A percentile compares a stretch with the other conserved stretches of the same genome.
Evolutionary conservation across 1,284 basidiomycete genomes (phyloP).

Genomic region (Polyporus tsugae): DNA sequence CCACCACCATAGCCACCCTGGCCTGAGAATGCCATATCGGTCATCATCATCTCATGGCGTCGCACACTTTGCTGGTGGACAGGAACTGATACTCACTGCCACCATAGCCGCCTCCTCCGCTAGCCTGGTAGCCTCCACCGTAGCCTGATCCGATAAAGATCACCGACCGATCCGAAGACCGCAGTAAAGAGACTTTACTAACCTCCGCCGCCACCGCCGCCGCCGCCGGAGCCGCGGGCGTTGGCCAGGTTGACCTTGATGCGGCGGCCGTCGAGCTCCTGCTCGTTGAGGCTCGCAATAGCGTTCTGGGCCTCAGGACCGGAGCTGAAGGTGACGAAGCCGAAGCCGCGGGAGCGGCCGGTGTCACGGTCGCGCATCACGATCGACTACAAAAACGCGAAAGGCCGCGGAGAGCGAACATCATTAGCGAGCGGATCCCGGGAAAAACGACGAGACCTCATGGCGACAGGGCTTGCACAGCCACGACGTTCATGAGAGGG

Average conservation of each 20-base stretch:
- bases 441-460: constrained; percentile 17
- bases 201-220: constrained; percentile 42
- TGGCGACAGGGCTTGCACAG: constrained; percentile 25
- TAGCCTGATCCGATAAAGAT: constrained; percentile 35
- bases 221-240: constrained; percentile 68
- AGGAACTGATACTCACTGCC: constrained; percentile 16
- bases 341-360: constrained; percentile 95
- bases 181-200: constrained; percentile 7
- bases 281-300: constrained; percentile 85
- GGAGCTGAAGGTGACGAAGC: constrained; percentile 86
- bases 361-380: constrained; percentile 99
- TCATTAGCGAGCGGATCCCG: constrained; percentile 29
- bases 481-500: constrained; percentile 28
- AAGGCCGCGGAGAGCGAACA: constrained; percentile 24
- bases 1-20: constrained; percentile 43
- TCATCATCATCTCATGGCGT: constrained; percentile 18
- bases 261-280: constrained; percentile 92
- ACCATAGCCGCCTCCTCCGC: constrained; percentile 29
- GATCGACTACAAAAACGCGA: constrained; percentile 68
- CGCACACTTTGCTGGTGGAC: no score
- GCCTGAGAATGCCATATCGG: constrained; percentile 11
- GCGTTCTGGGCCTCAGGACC: constrained; percentile 80
- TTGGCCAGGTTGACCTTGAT: constrained; percentile 97
- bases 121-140: constrained; percentile 45
- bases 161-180: constrained; percentile 8